Conservation (phyloP, 176 grass and related monocot species). For the Oryza brachyantha region DNA sequence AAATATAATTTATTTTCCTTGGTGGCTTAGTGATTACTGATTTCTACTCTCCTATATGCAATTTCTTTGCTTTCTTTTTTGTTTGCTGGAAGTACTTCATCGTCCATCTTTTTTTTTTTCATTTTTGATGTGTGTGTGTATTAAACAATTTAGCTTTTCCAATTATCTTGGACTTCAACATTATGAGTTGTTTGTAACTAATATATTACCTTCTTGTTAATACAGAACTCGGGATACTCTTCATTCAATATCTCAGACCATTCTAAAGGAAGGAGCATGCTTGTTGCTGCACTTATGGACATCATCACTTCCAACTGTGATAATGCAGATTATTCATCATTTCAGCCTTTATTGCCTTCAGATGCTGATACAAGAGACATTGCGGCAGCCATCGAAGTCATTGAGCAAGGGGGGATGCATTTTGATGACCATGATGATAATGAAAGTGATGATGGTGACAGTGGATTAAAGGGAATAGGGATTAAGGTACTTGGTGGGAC, state of each 20-base stretch:
- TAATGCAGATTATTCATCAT: slow-evolving; percentile 55
- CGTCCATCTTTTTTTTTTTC: slow-evolving; percentile 13
- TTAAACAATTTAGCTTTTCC: neutral
- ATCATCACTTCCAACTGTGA: slow-evolving; percentile 90
- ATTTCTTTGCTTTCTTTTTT: neutral
- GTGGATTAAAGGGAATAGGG: slow-evolving; percentile 80
- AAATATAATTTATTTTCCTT: neutral
- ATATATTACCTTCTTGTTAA: slow-evolving; percentile 25
- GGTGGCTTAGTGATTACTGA: neutral
- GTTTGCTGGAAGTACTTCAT: neutral
- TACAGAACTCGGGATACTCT: slow-evolving; percentile 71
- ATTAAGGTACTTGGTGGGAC: slow-evolving; percentile 95
- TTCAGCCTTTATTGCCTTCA: slow-evolving; percentile 68
- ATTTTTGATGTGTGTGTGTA: too few species aligned
- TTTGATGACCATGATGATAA: slow-evolving; percentile 63
- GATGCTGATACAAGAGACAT: slow-evolving; percentile 83
- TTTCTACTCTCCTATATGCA: neutral
- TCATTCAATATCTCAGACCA: slow-evolving; percentile 60
- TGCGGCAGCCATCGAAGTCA: slow-evolving; percentile 78
- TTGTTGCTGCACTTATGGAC: slow-evolving; percentile 97
- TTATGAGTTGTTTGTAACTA: slow-evolving; percentile 1
- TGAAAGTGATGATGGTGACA: slow-evolving; percentile 52
- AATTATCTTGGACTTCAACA: neutral
- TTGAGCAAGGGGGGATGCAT: slow-evolving; percentile 89
- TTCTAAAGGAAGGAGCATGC: slow-evolving; percentile 95